Percentiles rank a stretch among this genome's conserved stretches.
phyloP scores from a whole-genome alignment of 768 basidiomycete genomes.

The Kwoniella heveanensis region DNA sequence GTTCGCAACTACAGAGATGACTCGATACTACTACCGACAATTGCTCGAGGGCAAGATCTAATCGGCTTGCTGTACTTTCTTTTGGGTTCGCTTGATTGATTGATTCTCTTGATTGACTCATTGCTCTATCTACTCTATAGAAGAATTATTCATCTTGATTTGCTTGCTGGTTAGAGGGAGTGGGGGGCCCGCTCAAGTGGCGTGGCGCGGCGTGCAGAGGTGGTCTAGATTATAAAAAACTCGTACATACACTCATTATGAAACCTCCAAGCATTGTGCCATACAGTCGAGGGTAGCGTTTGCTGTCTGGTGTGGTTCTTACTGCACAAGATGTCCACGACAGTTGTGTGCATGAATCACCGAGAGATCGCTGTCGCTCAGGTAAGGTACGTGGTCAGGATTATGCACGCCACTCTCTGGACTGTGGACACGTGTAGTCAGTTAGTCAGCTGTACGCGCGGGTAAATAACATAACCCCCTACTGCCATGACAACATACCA shows the following conservation, averaged over 20 bases:
- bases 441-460: too few relatives aligned
- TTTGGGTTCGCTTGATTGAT: slow-evolving; percentile 1
- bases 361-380: too few relatives aligned
- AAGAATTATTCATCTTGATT: background rate
- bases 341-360: too few relatives aligned
- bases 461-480: too few relatives aligned
- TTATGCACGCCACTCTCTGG: too few relatives aligned
- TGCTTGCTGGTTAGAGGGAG: background rate
- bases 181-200: too few relatives aligned
- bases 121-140: background rate
- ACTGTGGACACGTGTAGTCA: background rate
- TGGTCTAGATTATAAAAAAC: background rate
- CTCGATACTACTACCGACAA: slow-evolving; percentile 52
- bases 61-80: background rate
- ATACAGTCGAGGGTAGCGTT: background rate
- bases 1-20: slow-evolving; percentile 26
- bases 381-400: too few relatives aligned
- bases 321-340: too few relatives aligned
- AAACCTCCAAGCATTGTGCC: background rate
- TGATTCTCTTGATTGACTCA: slow-evolving; percentile 2
- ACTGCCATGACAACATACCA: background rate
- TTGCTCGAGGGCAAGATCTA: slow-evolving; percentile 50
- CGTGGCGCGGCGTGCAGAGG: too few relatives aligned
- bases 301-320: too few relatives aligned
- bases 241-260: background rate